These are phyloP conservation scores for Hygrophoropsis aurantiaca DNA, from an alignment of 768 basidiomycete genomes.

Conservation along the genomic window DNA sequence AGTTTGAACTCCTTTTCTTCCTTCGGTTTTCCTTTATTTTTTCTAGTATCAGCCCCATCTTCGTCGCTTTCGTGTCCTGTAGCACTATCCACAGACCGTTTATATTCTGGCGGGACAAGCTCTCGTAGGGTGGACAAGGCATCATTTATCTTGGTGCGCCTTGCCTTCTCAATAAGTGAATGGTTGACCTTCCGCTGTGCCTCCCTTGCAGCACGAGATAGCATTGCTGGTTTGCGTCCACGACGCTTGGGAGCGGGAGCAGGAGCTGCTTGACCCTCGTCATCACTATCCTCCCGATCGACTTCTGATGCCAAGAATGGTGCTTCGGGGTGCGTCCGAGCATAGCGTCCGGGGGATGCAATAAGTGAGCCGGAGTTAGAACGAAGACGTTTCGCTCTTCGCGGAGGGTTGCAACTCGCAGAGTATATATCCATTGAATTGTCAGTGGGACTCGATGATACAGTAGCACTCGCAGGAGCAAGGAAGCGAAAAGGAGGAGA, in stretches of 20 bases:
- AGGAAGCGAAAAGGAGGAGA: conserved; percentile 25
- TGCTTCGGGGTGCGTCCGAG: background rate
- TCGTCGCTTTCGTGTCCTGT: conserved; percentile 40
- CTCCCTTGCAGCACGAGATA: conserved; percentile 79
- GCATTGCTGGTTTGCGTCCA: conserved; percentile 66
- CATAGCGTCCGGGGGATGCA: conserved; percentile 3
- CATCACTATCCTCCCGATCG: conserved; percentile 28
- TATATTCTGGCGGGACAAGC: conserved; percentile 69
- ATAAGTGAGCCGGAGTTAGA: conserved; percentile 14
- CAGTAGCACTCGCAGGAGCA: background rate
- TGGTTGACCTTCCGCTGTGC: conserved; percentile 91
- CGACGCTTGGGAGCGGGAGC: conserved; percentile 54
- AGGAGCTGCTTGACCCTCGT: conserved; percentile 15
- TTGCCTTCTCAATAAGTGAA: conserved; percentile 89
- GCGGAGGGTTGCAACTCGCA: conserved; percentile 43
- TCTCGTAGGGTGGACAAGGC: conserved; percentile 74
- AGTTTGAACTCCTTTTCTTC: conserved; percentile 91
- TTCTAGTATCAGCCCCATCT: conserved; percentile 19
- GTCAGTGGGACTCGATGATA: background rate
- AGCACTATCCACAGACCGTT: conserved; percentile 26
- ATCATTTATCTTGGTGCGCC: conserved; percentile 95
- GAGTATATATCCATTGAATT: conserved; percentile 23
- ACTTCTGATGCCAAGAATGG: conserved; percentile 7
- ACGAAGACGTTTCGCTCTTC: conserved; percentile 43
- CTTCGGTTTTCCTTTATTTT: conserved; percentile 42